Conservation (phyloP, 2,329 filamentous ascomycete genomes). For the Teratosphaeria zuluensis region DNA sequence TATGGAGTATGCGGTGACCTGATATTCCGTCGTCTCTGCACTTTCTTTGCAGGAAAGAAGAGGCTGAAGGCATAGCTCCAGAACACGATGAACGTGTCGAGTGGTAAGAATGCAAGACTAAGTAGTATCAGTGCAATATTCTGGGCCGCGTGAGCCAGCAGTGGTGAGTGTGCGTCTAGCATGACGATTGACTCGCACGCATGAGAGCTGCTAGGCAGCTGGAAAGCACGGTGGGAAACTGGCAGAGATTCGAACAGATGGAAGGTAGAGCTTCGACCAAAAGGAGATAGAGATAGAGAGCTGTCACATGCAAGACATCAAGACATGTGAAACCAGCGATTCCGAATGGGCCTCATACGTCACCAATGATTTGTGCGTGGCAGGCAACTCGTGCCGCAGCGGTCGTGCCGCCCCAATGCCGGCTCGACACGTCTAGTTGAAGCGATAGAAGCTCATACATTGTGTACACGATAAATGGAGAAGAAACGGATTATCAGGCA, state of each 20-base stretch:
- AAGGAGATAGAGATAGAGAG: background rate
- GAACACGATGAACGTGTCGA: constrained; percentile 38
- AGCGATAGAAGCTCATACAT: too few species aligned
- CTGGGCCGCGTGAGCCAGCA: constrained; percentile 36
- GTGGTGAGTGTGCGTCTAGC: constrained; percentile 26
- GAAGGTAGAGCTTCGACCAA: background rate
- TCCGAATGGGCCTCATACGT: too few species aligned
- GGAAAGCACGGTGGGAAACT: background rate
- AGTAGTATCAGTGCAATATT: constrained; percentile 36
- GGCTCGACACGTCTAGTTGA: too few species aligned
- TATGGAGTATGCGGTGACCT: constrained; percentile 22
- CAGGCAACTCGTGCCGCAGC: too few species aligned
- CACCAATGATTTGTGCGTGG: too few species aligned
- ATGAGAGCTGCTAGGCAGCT: background rate
- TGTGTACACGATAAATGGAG: too few species aligned
- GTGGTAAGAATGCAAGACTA: constrained; percentile 38
- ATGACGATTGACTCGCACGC: constrained; percentile 12
- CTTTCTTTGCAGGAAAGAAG: constrained; percentile 21
- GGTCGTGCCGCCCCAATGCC: too few species aligned
- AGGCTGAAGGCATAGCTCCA: constrained; percentile 25
- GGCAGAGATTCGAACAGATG: too few species aligned
- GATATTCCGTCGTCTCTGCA: constrained; percentile 15
- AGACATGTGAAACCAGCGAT: too few species aligned
- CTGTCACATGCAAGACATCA: background rate
- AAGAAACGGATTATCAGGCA: too few species aligned